Evolutionary conservation across 169 alveolate species (phyloP).

Genomic region (Plasmodium knowlesi): DNA sequence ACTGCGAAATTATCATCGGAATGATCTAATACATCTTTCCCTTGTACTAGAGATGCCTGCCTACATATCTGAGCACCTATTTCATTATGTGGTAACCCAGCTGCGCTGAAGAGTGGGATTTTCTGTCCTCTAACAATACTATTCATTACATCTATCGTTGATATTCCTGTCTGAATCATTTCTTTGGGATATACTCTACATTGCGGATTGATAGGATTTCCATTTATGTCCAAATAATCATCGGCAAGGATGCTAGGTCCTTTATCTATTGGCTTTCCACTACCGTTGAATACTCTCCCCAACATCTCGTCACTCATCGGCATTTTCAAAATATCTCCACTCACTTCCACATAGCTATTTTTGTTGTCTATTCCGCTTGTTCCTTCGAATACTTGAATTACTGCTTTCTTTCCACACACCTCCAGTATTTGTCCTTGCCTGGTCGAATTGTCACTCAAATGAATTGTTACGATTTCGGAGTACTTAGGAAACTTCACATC

Average conservation of each 20-base stretch:
- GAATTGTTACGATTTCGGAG: slow-evolving; percentile 97
- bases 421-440: slow-evolving; percentile 98
- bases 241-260: slow-evolving; percentile 99
- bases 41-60: slow-evolving; percentile 98
- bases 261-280: slow-evolving; percentile 99
- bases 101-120: slow-evolving; percentile 99
- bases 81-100: slow-evolving; percentile 99
- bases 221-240: slow-evolving; percentile 96
- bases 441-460: slow-evolving; percentile 97
- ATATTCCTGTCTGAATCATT: slow-evolving; percentile 99
- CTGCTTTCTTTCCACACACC: slow-evolving; percentile 97
- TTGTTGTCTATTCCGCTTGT: slow-evolving; percentile 98
- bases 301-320: slow-evolving; percentile 99
- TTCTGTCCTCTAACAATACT: slow-evolving; percentile 99
- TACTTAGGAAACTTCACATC: slow-evolving; percentile 99
- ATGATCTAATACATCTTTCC: slow-evolving; percentile 98
- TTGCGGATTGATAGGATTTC: slow-evolving; percentile 98
- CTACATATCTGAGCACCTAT: slow-evolving; percentile 99
- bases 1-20: slow-evolving; percentile 99
- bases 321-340: slow-evolving; percentile 99
- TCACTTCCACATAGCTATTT: slow-evolving; percentile 97
- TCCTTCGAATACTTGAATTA: slow-evolving; percentile 99
- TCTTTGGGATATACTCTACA: slow-evolving; percentile 99
- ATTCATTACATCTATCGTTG: slow-evolving; percentile 99
- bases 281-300: slow-evolving; percentile 99